These are phyloP conservation scores for Colletotrichum sp. DNA, from an alignment of 2,329 filamentous ascomycete species.

Conservation along the genomic window DNA sequence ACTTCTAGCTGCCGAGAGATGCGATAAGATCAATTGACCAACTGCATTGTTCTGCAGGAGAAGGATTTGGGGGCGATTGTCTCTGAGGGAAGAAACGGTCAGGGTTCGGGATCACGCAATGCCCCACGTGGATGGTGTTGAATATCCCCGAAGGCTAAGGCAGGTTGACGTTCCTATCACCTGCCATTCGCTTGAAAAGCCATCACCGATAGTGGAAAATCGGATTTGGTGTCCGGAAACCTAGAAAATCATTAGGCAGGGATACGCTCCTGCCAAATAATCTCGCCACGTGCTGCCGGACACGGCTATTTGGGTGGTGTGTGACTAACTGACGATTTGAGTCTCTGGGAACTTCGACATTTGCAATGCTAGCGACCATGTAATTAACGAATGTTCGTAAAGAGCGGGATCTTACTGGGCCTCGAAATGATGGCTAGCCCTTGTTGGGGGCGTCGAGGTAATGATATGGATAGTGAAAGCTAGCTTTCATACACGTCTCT, in stretches of 20 bases:
- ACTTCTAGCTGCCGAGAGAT: background rate
- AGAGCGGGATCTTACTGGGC: background rate
- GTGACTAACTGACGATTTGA: background rate
- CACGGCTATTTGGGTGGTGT: background rate
- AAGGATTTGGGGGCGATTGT: background rate
- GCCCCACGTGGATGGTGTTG: conserved; percentile 13
- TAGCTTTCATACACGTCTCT: background rate
- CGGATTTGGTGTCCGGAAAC: background rate
- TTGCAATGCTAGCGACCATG: accelerated
- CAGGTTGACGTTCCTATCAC: background rate
- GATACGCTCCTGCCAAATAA: background rate
- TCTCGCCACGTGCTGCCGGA: background rate
- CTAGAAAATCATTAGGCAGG: background rate
- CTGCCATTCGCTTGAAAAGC: background rate
- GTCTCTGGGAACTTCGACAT: background rate
- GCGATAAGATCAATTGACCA: background rate
- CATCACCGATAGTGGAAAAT: background rate
- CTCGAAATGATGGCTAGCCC: background rate
- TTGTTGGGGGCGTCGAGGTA: background rate
- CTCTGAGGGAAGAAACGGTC: background rate
- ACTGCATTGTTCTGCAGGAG: background rate
- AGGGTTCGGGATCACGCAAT: conserved; percentile 8
- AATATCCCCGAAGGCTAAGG: background rate
- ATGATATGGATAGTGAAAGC: background rate
- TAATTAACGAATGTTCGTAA: background rate